A percentile compares a stretch with the other conserved stretches of the same genome.
Evolutionary conservation across 2,329 filamentous ascomycete species (phyloP).

Genomic region (Cladophialophora immunda): DNA sequence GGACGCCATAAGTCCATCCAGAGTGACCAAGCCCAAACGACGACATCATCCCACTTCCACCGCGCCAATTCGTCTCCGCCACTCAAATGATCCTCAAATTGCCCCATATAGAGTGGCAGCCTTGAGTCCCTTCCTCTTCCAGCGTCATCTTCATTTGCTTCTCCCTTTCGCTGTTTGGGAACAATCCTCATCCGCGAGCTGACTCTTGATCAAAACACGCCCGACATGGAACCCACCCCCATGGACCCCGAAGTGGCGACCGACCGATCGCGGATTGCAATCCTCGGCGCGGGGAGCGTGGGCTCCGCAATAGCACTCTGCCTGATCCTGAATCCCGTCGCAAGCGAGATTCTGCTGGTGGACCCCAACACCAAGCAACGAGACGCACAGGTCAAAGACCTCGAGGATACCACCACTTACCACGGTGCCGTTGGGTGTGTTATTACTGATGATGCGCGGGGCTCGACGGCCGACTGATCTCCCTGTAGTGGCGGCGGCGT

Average conservation of each 20-base stretch:
- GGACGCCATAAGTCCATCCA: background rate
- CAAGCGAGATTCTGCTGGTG: constrained; percentile 62
- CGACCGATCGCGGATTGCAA: constrained; percentile 50
- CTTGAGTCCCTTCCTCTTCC: background rate
- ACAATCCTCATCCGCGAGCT: background rate
- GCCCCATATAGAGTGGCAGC: no score
- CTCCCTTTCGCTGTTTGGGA: background rate
- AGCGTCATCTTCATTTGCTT: background rate
- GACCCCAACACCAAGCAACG: constrained; percentile 59
- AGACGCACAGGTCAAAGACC: constrained; percentile 62
- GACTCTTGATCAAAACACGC: background rate
- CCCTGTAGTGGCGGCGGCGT: constrained; percentile 30
- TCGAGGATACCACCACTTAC: constrained; percentile 61
- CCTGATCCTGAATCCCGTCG: constrained; percentile 60
- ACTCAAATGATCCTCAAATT: no score
- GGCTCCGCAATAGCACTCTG: constrained; percentile 62
- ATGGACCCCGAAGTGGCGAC: constrained; percentile 31
- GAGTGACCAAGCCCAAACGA: background rate
- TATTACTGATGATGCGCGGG: constrained; percentile 34
- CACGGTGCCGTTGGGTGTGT: constrained; percentile 55
- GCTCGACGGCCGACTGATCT: background rate
- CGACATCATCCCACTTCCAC: background rate
- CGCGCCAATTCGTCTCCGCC: no score
- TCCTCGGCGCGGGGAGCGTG: constrained; percentile 62
- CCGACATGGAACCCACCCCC: constrained; percentile 21